A percentile compares a stretch with the other conserved stretches of the same genome.
phyloP scores from a whole-genome alignment of 2,329 filamentous ascomycete genomes.

The Byssothecium circinans region DNA sequence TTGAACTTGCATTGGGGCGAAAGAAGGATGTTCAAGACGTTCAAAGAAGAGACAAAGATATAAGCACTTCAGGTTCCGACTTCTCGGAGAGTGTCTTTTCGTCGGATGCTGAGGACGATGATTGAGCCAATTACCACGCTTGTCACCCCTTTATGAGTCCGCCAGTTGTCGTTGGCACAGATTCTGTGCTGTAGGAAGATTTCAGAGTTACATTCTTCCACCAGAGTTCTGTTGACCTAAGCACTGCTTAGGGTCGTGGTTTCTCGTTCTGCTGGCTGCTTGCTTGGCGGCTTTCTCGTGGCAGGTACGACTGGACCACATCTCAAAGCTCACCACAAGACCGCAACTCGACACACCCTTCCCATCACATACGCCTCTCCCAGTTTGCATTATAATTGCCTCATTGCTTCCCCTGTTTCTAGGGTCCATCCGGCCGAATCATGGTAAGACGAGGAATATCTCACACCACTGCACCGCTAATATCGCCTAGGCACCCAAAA shows the following conservation, averaged over 20 bases:
- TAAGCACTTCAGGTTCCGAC: no score
- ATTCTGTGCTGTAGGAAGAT: no score
- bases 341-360: background rate
- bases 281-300: constrained; percentile 9
- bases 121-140: background rate
- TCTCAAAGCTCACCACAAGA: background rate
- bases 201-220: background rate
- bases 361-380: background rate
- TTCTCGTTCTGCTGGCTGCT: constrained; percentile 10
- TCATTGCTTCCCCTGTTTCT: background rate
- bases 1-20: background rate
- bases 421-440: background rate
- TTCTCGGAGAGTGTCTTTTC: no score
- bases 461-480: constrained; percentile 11
- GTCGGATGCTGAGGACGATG: background rate
- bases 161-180: no score
- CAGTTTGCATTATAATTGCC: background rate
- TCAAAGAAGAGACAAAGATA: background rate
- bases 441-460: constrained; percentile 8
- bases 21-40: background rate
- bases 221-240: background rate
- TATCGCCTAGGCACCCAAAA: constrained; percentile 53
- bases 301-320: constrained; percentile 16
- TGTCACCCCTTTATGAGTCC: no score
- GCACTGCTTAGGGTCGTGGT: constrained; percentile 5